phyloP scores from a whole-genome alignment of 164 flowering plant species.

The Umbellularia californica region DNA sequence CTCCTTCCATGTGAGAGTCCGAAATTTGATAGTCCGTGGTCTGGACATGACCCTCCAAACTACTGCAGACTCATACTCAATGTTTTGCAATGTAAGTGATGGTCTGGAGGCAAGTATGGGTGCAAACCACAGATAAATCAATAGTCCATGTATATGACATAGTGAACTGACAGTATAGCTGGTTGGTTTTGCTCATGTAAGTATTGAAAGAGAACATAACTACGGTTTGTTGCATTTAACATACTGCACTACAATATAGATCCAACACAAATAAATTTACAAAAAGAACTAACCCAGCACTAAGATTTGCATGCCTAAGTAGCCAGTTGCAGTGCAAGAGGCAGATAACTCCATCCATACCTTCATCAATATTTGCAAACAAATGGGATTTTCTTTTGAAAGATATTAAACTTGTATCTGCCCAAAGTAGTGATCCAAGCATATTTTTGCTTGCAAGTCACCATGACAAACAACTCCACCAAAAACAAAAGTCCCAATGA shows the following conservation, averaged over 20 bases:
- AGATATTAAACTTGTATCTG: background rate
- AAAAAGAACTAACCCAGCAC: constrained; percentile 21
- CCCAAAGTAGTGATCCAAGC: background rate
- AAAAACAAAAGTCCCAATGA: constrained; percentile 1
- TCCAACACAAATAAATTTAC: background rate
- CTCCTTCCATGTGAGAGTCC: no score
- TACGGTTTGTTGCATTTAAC: background rate
- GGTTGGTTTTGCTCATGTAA: background rate
- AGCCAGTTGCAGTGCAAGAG: background rate
- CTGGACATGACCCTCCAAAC: no score
- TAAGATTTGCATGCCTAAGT: constrained; percentile 8
- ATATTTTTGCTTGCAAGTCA: background rate
- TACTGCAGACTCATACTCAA: no score
- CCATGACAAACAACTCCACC: background rate
- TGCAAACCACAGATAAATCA: no score
- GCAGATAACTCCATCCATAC: background rate
- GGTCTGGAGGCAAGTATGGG: no score
- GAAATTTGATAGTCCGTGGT: no score
- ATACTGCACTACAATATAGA: background rate
- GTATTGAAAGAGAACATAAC: background rate
- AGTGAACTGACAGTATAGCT: no score
- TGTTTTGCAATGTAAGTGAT: no score
- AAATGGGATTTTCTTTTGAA: background rate
- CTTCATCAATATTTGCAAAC: constrained; percentile 1
- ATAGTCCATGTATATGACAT: no score